These are phyloP conservation scores for Saturnispora hagleri DNA, from an alignment of 805 yeast species.

Conservation along the genomic window DNA sequence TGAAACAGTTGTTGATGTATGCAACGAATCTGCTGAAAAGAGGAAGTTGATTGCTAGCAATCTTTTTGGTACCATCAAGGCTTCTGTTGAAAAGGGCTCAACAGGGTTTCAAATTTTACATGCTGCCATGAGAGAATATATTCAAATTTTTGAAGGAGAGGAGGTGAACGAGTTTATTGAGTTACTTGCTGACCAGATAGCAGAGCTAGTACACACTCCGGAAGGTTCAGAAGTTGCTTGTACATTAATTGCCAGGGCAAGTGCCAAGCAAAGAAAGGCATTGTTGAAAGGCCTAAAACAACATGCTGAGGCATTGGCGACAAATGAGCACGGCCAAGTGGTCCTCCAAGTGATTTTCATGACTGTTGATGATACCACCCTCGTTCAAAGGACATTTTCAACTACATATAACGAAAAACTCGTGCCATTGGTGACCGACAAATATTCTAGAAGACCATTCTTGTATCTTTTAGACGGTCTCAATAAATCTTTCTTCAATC, in stretches of 20 bases:
- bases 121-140: conserved; percentile 90
- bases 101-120: conserved; percentile 93
- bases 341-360: conserved; percentile 72
- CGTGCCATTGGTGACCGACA: conserved; percentile 51
- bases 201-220: conserved; percentile 89
- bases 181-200: conserved; percentile 75
- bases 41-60: conserved; percentile 66
- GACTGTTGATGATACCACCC: conserved; percentile 90
- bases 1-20: conserved; percentile 55
- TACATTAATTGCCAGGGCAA: conserved; percentile 67
- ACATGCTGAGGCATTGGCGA: conserved; percentile 67
- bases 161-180: conserved; percentile 79
- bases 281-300: conserved; percentile 64
- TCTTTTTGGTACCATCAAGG: conserved; percentile 72
- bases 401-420: conserved; percentile 46
- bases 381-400: conserved; percentile 63
- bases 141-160: conserved; percentile 56
- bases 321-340: conserved; percentile 77
- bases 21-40: conserved; percentile 65
- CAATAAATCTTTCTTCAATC: conserved; percentile 76
- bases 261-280: conserved; percentile 84
- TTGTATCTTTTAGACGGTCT: conserved; percentile 70
- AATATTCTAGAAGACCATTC: conserved; percentile 83
- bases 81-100: conserved; percentile 91
- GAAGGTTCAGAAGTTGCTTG: conserved; percentile 93